A percentile compares a stretch with the other conserved stretches of the same genome.
Conservation (phyloP, 805 yeast genomes). For the Allodekkera sacchari region DNA sequence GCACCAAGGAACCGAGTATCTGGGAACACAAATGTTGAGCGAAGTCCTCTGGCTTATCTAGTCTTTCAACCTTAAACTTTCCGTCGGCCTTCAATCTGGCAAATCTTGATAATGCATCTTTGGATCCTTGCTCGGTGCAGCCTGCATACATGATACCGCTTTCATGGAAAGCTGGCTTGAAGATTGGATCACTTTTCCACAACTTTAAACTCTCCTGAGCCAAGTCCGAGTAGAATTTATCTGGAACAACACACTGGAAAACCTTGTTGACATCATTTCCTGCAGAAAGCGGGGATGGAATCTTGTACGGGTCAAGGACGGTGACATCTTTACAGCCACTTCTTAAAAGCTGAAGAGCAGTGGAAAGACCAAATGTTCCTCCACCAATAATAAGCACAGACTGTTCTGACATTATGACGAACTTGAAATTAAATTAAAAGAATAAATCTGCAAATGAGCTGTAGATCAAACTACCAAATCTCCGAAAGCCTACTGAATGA, state of each 20-base stretch:
- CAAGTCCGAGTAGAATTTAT: slow-evolving; percentile 16
- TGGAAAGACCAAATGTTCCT: slow-evolving; percentile 36
- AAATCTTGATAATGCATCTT: slow-evolving; percentile 2
- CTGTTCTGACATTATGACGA: too few relatives aligned
- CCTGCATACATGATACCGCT: background rate
- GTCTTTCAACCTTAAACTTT: slow-evolving; percentile 4
- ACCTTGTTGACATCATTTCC: slow-evolving; percentile 35
- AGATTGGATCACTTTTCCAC: slow-evolving; percentile 25
- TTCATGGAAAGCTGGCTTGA: slow-evolving; percentile 6
- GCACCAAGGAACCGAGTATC: background rate
- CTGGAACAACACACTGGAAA: slow-evolving; percentile 20
- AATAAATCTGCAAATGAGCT: slow-evolving; percentile 10
- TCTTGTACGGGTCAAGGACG: slow-evolving; percentile 23
- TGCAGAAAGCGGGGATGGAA: slow-evolving; percentile 31
- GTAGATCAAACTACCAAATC: too few relatives aligned
- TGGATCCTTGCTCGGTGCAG: slow-evolving; percentile 6
- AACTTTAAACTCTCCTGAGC: slow-evolving; percentile 26
- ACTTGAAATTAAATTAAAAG: too few relatives aligned
- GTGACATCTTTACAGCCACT: slow-evolving; percentile 25
- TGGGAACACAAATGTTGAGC: background rate
- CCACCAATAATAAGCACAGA: slow-evolving; percentile 32
- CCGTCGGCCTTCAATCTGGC: slow-evolving; percentile 1
- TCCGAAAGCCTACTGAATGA: too few relatives aligned
- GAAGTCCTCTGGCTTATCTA: too few relatives aligned
- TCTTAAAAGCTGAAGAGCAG: slow-evolving; percentile 28